These are phyloP conservation scores for Talaromyces sp. DNA, from an alignment of 2,329 filamentous ascomycete species.

Conservation along the genomic window DNA sequence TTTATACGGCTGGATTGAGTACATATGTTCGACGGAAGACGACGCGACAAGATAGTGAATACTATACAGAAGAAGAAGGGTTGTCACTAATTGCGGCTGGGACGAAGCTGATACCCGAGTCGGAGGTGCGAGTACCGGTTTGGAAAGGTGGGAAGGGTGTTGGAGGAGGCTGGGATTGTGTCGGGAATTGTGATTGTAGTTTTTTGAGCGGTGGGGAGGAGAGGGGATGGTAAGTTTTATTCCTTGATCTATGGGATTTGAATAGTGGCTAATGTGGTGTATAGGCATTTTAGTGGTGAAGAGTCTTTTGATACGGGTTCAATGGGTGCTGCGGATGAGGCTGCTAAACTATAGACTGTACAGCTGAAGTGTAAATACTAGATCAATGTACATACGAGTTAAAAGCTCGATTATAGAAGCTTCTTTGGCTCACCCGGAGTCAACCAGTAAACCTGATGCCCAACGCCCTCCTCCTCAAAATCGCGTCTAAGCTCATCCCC, in stretches of 20 bases:
- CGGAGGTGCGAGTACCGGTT: slow-evolving; percentile 30
- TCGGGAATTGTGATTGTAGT: slow-evolving; percentile 77
- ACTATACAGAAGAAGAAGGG: slow-evolving; percentile 21
- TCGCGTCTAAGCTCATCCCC: slow-evolving; percentile 30
- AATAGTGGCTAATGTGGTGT: background rate
- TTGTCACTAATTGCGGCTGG: slow-evolving; percentile 28
- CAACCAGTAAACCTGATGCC: slow-evolving; percentile 39
- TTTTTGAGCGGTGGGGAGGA: slow-evolving; percentile 80
- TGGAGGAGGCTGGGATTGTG: slow-evolving; percentile 76
- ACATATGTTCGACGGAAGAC: slow-evolving; percentile 58
- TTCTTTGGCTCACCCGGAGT: slow-evolving; percentile 1
- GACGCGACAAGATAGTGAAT: background rate
- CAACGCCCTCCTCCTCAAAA: slow-evolving; percentile 38
- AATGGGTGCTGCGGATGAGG: slow-evolving; percentile 25
- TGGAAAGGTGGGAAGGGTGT: slow-evolving; percentile 65
- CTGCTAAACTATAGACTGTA: slow-evolving; percentile 6
- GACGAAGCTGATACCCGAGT: slow-evolving; percentile 30
- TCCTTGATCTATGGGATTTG: slow-evolving; percentile 17
- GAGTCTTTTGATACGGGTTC: slow-evolving; percentile 46
- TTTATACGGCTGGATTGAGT: slow-evolving; percentile 79
- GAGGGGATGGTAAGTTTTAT: slow-evolving; percentile 71
- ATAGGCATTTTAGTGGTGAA: slow-evolving; percentile 49
- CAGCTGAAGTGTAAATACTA: background rate
- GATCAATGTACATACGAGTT: background rate
- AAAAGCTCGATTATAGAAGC: background rate